Percentiles rank a stretch among this genome's conserved stretches.
These are phyloP conservation scores for Sabuloglossum arenarium DNA, from an alignment of 495 filamentous ascomycete genomes.

Conservation along the genomic window DNA sequence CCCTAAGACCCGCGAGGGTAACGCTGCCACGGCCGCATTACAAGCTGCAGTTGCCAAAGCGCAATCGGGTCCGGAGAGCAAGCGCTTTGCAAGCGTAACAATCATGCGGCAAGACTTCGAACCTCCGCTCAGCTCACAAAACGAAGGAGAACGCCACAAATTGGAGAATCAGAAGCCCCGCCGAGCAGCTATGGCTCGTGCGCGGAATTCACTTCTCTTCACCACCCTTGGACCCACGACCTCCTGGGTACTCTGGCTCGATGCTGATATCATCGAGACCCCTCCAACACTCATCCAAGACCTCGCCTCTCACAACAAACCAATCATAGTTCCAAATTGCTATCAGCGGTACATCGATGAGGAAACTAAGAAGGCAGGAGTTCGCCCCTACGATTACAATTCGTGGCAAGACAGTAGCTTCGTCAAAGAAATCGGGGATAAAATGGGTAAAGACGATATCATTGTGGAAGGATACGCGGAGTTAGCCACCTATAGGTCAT, in stretches of 20 bases:
- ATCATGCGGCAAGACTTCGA: conserved; percentile 95
- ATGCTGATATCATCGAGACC: conserved; percentile 81
- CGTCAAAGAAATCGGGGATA: conserved; percentile 49
- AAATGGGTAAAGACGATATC: conserved; percentile 80
- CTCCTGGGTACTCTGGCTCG: conserved; percentile 92
- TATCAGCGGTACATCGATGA: conserved; percentile 71
- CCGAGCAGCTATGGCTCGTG: conserved; percentile 76
- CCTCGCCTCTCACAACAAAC: conserved; percentile 64
- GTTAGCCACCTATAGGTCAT: conserved; percentile 69
- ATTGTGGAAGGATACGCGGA: conserved; percentile 83
- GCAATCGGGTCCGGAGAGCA: conserved; percentile 54
- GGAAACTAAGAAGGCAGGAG: conserved; percentile 42
- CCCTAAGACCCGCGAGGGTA: conserved; percentile 75
- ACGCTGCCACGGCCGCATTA: conserved; percentile 55
- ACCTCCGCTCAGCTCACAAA: conserved; percentile 55
- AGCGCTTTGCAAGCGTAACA: conserved; percentile 76
- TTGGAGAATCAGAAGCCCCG: conserved; percentile 70
- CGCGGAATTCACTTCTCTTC: conserved; percentile 84
- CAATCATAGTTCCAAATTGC: conserved; percentile 87
- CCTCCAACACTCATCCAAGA: conserved; percentile 79
- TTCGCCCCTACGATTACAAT: conserved; percentile 90
- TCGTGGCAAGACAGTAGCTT: conserved; percentile 76
- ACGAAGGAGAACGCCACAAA: conserved; percentile 76
- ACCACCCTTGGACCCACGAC: conserved; percentile 91
- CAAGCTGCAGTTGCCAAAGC: conserved; percentile 71